phyloP scores from a whole-genome alignment of 2,329 filamentous ascomycete species.

The Colletotrichum endophyticum region DNA sequence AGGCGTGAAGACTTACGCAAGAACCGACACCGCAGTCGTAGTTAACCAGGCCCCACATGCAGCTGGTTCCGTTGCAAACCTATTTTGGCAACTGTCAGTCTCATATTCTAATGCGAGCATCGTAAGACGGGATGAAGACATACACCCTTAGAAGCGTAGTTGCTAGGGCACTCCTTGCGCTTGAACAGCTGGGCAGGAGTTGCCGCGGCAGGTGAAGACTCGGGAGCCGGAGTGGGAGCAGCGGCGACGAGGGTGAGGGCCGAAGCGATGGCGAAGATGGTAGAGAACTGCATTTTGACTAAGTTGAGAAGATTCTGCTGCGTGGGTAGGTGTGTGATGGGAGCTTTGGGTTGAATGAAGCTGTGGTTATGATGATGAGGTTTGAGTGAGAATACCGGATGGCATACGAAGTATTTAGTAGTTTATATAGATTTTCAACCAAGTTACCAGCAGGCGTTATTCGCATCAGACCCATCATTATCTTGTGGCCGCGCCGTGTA shows the following conservation, averaged over 20 bases:
- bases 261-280: neutral
- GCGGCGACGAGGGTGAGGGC: neutral
- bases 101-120: neutral
- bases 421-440: neutral
- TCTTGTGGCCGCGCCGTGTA: neutral
- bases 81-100: neutral
- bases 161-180: neutral
- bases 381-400: neutral
- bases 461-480: neutral
- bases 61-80: neutral
- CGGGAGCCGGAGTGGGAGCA: neutral
- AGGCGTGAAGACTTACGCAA: neutral
- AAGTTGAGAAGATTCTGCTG: accelerated
- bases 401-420: neutral
- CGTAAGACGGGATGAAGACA: neutral
- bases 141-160: neutral
- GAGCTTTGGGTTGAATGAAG: neutral
- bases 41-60: neutral
- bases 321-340: neutral
- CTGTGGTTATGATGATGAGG: neutral
- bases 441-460: neutral
- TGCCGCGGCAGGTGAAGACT: neutral
- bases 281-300: neutral
- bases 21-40: neutral
- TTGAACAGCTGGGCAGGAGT: neutral